Base-by-base conservation (phyloP, 306 rosid species). In the Lathyrus tuberosus region DNA sequence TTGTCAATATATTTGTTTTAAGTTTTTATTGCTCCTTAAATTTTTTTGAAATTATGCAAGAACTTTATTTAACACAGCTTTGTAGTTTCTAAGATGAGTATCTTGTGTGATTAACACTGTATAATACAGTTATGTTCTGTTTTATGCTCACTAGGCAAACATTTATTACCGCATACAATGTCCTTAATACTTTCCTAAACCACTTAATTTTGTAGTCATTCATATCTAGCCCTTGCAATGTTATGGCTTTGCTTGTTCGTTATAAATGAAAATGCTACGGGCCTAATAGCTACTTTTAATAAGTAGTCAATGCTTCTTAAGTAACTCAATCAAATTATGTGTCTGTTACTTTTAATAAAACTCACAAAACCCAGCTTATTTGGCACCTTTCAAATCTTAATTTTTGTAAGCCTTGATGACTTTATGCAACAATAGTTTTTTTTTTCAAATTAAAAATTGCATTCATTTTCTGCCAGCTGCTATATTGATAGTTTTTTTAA, bases 41-140 rank as follows among this genome's bases (percentile, higher is more conserved):
- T 10, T 28, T 62, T 37, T 26, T 2, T 30, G 26, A 31, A 37
- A 20, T 31, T 33, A 12, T 20, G 26, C 70, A 5, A 53, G 30
- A 66, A 24, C 42, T 53, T 70, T 62, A 6, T 43, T 30, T 14
- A 7, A 62, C 24, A 33, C 62, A 76, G 65, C 10, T 60, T 6
- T 47, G 24, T 33, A 46, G 26, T 59, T 37, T 59, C 47, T 49
- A 5, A 56, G 35, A 35, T 11, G 28, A 22, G 13, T 58, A 67
- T 49, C 48, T 48, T 31, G 62, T 67, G 13, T 49, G 46, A 33
- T 49, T 67, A 37, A 51, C 20, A 33, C 33, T 17, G 49, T 38
- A 35, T 35, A 9, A 16, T 48, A 16, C 6, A 46, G 18, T 43
- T 59, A 16, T 33, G 65, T 43, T 59, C 5, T 33, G 65, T 9